A percentile compares a stretch with the other conserved stretches of the same genome.
Conservation (phyloP, 768 basidiomycete species). For the Holtermanniella nyarrowii region DNA sequence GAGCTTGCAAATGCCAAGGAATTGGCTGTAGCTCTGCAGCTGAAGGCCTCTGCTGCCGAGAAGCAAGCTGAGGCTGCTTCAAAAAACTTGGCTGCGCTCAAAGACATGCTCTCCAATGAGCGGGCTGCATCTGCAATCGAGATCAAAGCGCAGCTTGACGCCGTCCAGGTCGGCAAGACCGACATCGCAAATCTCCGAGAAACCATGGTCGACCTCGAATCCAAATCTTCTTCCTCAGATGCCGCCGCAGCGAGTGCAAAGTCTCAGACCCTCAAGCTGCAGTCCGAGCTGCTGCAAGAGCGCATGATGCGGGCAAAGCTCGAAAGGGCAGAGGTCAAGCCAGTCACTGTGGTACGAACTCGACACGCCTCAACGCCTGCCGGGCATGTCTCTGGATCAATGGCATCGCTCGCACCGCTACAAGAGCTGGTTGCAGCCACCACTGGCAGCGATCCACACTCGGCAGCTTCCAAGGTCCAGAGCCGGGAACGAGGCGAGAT, state of each 20-base stretch:
- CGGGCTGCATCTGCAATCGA: neutral
- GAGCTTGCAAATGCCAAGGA: too few relatives aligned
- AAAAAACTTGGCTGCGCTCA: too few relatives aligned
- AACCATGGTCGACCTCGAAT: conserved; percentile 2
- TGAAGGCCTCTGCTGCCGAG: too few relatives aligned
- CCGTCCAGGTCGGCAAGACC: conserved; percentile 4
- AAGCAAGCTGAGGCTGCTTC: too few relatives aligned
- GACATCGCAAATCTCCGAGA: neutral
- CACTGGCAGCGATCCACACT: neutral
- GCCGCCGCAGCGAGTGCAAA: neutral
- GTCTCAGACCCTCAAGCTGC: neutral
- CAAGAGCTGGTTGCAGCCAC: neutral
- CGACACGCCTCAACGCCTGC: conserved; percentile 3
- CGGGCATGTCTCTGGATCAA: conserved; percentile 2
- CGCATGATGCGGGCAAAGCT: neutral
- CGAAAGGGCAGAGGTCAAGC: neutral
- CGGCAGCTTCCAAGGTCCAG: neutral
- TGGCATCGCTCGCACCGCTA: neutral
- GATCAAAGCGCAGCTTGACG: conserved; percentile 1
- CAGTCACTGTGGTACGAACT: neutral
- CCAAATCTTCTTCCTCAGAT: too few relatives aligned
- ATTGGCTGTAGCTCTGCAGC: too few relatives aligned
- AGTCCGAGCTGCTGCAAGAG: neutral
- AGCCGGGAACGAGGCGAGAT: conserved; percentile 22
- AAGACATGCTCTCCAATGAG: neutral